Evolutionary conservation across 352 stramenopile species (phyloP), one percentile per base, ranked within the genome.

Genomic region (Phytophthora vignae): DNA sequence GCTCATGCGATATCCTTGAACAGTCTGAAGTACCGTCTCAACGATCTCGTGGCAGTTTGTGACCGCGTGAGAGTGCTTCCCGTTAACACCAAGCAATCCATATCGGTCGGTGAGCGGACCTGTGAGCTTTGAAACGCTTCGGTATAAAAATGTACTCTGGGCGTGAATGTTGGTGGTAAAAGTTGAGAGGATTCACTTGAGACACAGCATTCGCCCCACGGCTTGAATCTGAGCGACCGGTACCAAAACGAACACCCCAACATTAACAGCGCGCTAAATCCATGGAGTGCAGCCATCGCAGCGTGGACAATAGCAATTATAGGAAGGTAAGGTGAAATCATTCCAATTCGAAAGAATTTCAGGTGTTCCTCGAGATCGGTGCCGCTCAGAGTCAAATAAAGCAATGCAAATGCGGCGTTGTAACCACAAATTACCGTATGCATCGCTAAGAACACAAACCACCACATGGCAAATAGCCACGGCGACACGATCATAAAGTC

Each of bases 1-100:
- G n/a, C 73, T 83, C 69, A 83, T 79, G 10, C 64, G 67, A 52
- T 79, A 83, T 6, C 75, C 78, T 56, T 85, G 72, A 1, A 59
- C 59, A 14, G 75, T 73, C 19, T 85, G 78, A 14, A 85, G 55
- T 0, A 38, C 54, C 8, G 63, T 78, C 48, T 80, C 78, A 5
- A 82, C 1, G 0, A 78, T 12, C 50, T 83, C 66, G 11, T 69
- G 67, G n/a, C 17, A 14, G 5, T 74, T 17, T 1, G 79, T 27
- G 2, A 80, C 50, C 0, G 49, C 36, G 40, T 73, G 57, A 19
- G 64, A 84, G 5, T 73, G 66, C 12, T 55, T 56, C 3, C 74
- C 66, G 22, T 78, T 73, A 6, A 82, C 60, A 2, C 74, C 67
- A 14, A 72, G 8, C 19, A 71, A 14, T 22, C 67, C 60, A 22